These are phyloP conservation scores for Ambrosia hybrid DNA, from an alignment of 140 eudicot genomes.

Conservation along the genomic window DNA sequence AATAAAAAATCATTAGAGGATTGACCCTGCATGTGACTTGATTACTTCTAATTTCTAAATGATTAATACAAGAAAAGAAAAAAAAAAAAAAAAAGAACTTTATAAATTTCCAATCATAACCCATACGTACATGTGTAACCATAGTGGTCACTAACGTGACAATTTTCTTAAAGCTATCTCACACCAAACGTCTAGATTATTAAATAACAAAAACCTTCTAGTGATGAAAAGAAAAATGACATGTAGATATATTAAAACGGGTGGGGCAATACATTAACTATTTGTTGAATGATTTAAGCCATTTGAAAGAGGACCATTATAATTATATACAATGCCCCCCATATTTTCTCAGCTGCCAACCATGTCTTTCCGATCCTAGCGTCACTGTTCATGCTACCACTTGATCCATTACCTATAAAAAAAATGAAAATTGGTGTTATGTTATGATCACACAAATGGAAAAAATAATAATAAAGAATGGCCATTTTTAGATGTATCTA, in stretches of 20 bases:
- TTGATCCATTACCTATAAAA: constrained; percentile 34
- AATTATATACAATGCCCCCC: constrained; percentile 21
- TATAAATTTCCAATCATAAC: constrained; percentile 2
- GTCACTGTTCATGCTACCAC: constrained; percentile 27
- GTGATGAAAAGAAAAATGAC: constrained; percentile 7
- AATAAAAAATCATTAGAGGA: background rate
- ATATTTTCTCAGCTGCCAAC: constrained; percentile 37
- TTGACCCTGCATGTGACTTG: background rate
- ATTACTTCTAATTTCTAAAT: background rate
- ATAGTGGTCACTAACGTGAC: constrained; percentile 1
- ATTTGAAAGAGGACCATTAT: constrained; percentile 32
- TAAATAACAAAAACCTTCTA: background rate
- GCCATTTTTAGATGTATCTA: background rate
- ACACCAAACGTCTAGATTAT: constrained; percentile 9
- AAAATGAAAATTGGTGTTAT: background rate
- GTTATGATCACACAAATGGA: background rate
- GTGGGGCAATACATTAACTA: constrained; percentile 7
- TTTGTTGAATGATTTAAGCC: constrained; percentile 17
- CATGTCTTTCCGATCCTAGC: constrained; percentile 38
- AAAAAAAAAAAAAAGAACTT: background rate
- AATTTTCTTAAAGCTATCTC: background rate
- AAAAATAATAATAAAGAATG: background rate
- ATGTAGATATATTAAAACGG: constrained; percentile 8
- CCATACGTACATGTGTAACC: constrained; percentile 5
- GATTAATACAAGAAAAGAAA: background rate